Percentiles rank a stretch among this genome's conserved stretches.
These are phyloP conservation scores for Thelephora ganbajun DNA, from an alignment of 768 basidiomycete species.

Conservation along the genomic window DNA sequence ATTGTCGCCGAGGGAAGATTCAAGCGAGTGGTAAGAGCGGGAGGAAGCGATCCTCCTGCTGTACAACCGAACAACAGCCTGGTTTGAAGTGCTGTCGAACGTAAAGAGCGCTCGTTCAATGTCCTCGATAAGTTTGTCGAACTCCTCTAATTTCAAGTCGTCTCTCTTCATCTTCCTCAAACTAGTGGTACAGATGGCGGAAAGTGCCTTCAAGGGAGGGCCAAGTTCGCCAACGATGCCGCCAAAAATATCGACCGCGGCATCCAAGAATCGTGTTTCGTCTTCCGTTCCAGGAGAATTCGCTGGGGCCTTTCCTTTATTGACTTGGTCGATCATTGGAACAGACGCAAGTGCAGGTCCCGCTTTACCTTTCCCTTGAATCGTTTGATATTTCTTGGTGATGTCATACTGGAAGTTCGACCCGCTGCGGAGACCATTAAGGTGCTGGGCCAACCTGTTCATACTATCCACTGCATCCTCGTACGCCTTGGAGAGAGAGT, in stretches of 20 bases:
- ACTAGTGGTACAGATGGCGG: conserved; percentile 43
- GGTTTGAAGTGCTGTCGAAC: conserved; percentile 76
- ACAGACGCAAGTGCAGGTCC: too few species aligned
- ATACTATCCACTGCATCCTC: conserved; percentile 80
- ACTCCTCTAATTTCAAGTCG: conserved; percentile 39
- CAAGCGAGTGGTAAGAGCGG: conserved; percentile 12
- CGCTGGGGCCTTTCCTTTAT: conserved; percentile 10
- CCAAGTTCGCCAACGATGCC: conserved; percentile 70
- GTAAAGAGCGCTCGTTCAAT: conserved; percentile 57
- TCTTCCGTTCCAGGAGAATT: conserved; percentile 5
- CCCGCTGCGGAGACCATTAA: conserved; percentile 79
- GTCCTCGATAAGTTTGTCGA: conserved; percentile 44
- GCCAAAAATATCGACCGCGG: conserved; percentile 64
- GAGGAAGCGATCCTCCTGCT: conserved; percentile 24
- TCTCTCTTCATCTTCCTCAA: conserved; percentile 42
- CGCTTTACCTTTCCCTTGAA: conserved; percentile 20
- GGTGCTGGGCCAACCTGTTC: conserved; percentile 84
- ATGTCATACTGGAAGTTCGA: conserved; percentile 77
- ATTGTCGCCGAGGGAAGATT: conserved; percentile 17
- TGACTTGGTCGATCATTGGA: background rate
- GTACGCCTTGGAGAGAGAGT: conserved; percentile 43
- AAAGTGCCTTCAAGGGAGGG: conserved; percentile 59
- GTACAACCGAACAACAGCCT: conserved; percentile 70
- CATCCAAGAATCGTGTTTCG: conserved; percentile 31
- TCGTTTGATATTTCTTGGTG: conserved; percentile 34